phyloP scores from a whole-genome alignment of 2,329 filamentous ascomycete species.

The Fusarium begoniae region DNA sequence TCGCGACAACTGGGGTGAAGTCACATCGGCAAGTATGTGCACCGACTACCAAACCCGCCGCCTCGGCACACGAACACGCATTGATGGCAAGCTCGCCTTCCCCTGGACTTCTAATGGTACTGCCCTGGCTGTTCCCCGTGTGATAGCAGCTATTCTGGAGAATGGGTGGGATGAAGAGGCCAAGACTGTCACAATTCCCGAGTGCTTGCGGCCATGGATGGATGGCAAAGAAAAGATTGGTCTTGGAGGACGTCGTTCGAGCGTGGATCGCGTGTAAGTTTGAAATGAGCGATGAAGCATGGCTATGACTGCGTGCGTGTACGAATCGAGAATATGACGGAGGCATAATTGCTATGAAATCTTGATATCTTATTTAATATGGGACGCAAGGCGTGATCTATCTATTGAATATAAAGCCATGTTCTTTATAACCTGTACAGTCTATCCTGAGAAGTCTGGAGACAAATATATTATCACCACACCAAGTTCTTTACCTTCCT shows the following conservation, averaged over 20 bases:
- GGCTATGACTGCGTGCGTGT: conserved; percentile 16
- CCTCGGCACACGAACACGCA: conserved; percentile 76
- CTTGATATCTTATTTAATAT: conserved; percentile 27
- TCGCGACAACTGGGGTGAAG: conserved; percentile 81
- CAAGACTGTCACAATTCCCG: conserved; percentile 76
- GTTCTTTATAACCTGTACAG: neutral
- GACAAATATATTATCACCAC: conserved; percentile 1
- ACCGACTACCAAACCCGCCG: conserved; percentile 93
- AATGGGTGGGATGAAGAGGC: conserved; percentile 83
- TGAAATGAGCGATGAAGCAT: neutral
- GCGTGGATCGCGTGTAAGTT: conserved; percentile 43
- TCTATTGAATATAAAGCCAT: neutral
- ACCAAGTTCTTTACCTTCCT: conserved; percentile 24
- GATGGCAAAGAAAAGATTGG: conserved; percentile 74
- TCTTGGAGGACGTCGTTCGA: conserved; percentile 42
- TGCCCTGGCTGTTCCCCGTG: conserved; percentile 87
- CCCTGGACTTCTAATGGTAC: conserved; percentile 95
- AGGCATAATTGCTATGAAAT: conserved; percentile 14
- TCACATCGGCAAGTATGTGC: conserved; percentile 90
- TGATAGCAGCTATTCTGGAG: conserved; percentile 89
- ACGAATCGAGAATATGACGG: conserved; percentile 13
- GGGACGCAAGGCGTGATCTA: conserved; percentile 13
- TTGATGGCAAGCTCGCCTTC: conserved; percentile 69
- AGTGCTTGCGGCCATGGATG: conserved; percentile 87
- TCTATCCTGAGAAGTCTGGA: neutral